phyloP scores from a whole-genome alignment of 2,329 filamentous ascomycete species.

The Colletotrichum chrysophilum region DNA sequence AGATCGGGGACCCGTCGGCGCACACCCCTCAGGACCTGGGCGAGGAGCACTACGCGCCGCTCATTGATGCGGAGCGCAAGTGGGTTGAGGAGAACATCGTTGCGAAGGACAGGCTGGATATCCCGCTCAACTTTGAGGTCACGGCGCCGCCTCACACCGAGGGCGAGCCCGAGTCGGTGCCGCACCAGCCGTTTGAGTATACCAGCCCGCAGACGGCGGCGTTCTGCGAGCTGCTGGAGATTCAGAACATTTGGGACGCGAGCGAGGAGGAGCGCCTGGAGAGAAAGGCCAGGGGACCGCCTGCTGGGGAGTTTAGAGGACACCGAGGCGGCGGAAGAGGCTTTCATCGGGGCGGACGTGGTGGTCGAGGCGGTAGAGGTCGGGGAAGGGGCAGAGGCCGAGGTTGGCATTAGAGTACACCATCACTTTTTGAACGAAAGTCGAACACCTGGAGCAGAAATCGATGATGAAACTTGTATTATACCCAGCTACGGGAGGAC shows the following conservation, averaged over 20 bases:
- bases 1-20: constrained; percentile 64
- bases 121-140: constrained; percentile 79
- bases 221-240: constrained; percentile 80
- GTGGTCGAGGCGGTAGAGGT: constrained; percentile 41
- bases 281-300: constrained; percentile 64
- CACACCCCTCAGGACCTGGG: constrained; percentile 65
- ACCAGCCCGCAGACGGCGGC: constrained; percentile 84
- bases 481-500: not conserved
- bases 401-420: constrained; percentile 19
- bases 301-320: constrained; percentile 37
- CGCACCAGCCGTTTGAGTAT: constrained; percentile 77
- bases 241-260: constrained; percentile 78
- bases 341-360: constrained; percentile 35
- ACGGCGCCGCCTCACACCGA: constrained; percentile 77
- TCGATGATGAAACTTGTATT: not conserved
- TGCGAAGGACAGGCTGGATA: constrained; percentile 60
- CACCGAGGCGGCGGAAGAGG: constrained; percentile 39
- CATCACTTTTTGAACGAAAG: not conserved
- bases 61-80: constrained; percentile 72
- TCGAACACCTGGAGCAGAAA: not conserved
- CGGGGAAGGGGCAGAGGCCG: constrained; percentile 35
- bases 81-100: constrained; percentile 86
- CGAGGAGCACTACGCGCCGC: constrained; percentile 68
- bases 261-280: constrained; percentile 71
- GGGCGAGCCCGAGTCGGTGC: constrained; percentile 59